Evolutionary conservation across 2,329 filamentous ascomycete genomes (phyloP), one percentile per base, ranked within the genome.

Genomic region (Fusarium scirpi): DNA sequence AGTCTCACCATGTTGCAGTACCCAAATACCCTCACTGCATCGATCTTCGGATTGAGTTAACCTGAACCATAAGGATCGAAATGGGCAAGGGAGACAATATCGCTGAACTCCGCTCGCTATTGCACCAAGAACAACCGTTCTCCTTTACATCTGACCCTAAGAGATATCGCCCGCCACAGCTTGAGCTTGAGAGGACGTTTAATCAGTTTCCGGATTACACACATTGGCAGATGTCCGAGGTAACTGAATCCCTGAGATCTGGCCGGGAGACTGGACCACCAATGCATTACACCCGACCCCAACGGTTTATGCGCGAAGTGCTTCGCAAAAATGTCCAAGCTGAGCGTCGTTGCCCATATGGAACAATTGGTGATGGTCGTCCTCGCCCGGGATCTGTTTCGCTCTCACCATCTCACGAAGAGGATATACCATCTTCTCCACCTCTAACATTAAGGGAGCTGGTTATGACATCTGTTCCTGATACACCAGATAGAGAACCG

Each of bases 291-390:
- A 43, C n/a, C n/a, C 15, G 11, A 16, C 16, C 32, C 20, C 49
- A 43, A n/a, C 13, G 15, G 6, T 29, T 29, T 15, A 25, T n/a
- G 15, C 41, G 24, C 18, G 7, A 22, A n/a, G 13, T 16, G 13
- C 15, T 53, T 38, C 24, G 25, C 18, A 7, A 20, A 5, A 20
- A 18, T 25, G n/a, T 40, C 22, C 34, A 12, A 22, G 24, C 27
- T 22, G 16, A 18, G 41, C 25, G 8, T 11, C 25, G 32, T 62
- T 29, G 29, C 38, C 38, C 45, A 8, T 29, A 44, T 22, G 38
- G 59, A n/a, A 30, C 57, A 7, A 24, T 62, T n/a, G 57, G 45
- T 25, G 38, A 62, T 62, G 30, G 57, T 45, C 57, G 25, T 22
- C 59, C 57, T 20, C 43, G 6, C 9, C 12, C 16, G 11, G 24